Base-by-base conservation (phyloP, 2,329 filamentous ascomycete genomes). In the Arthrocladium fulminans region DNA sequence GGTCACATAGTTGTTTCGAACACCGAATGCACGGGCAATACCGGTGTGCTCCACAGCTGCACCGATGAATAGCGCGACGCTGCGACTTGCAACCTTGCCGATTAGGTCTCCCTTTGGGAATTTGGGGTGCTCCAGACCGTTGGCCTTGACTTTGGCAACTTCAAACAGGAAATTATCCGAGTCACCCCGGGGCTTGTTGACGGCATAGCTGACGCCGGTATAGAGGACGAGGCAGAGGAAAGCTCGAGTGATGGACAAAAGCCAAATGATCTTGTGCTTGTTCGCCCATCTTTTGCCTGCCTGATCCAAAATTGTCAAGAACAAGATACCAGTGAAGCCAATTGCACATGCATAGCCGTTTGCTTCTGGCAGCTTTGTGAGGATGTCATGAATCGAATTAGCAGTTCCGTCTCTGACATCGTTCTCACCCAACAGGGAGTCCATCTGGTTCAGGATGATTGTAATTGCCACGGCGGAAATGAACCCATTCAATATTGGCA, bases 391-490 rank as follows among this genome's bases (percentile, higher is more conserved):
- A 41, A 83, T 78, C 51, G 80, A 77, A 9, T 67, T 68, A 3
- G 77, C 77, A 2, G 77, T 73, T 1, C 73, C 73, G 22, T 70
- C 69, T 2, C 73, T 70, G 1, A 77, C 70, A 22, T 69, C 66
- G 8, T 66, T 52, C 44, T 78, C 70, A 8, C 80, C 80, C 1
- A 83, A 72, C 0, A 83, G 71, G 1, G 75, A 76, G 2, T 72
- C 76, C 48, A 84, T 72, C 59, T 84, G 80, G n/a, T 77, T 79
- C 43, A 82, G 73, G 19, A 77, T 74, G 58, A 84, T 83, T 24
- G 78, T 80, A 41, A 84, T 75, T 20, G 79, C 80, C 1, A 80
- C 79, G 1, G 80, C 79, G 0, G 79, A 80, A 55, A 84, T 81
- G 65, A 83, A 83, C 3, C 80, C 80, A 5, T 71, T 78, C 0